Evolutionary conservation across 345 rosid genomes (phyloP).

Genomic region (Psidium friedrichsthalianum): DNA sequence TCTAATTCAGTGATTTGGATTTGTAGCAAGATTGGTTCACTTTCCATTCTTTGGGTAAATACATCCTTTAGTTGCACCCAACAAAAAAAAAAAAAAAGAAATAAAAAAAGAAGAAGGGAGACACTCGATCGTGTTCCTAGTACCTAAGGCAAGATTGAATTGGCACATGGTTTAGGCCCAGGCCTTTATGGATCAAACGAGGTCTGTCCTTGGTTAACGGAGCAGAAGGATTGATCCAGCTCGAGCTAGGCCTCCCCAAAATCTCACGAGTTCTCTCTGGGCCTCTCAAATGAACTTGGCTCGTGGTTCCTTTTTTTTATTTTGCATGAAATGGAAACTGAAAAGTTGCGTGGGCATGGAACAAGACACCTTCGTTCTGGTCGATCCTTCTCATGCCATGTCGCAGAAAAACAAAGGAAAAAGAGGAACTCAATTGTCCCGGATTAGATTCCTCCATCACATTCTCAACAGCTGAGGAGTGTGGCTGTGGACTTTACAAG

Average conservation of each 20-base stretch:
- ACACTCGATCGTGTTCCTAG: not conserved
- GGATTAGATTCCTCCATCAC: too few relatives aligned
- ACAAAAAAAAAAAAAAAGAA: not conserved
- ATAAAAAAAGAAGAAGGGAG: not conserved
- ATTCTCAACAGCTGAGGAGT: too few relatives aligned
- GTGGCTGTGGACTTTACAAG: too few relatives aligned
- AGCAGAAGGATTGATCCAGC: not conserved
- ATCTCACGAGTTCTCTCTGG: not conserved
- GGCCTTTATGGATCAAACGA: not conserved
- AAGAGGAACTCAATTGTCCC: too few relatives aligned
- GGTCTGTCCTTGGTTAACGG: not conserved
- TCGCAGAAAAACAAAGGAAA: too few relatives aligned
- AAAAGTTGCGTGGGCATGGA: too few relatives aligned
- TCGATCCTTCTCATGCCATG: too few relatives aligned
- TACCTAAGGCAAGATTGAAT: not conserved
- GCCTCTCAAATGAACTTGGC: not conserved
- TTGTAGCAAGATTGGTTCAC: not conserved
- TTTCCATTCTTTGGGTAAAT: not conserved
- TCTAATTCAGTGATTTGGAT: not conserved
- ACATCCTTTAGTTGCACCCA: not conserved
- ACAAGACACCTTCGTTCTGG: too few relatives aligned
- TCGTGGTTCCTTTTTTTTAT: not conserved
- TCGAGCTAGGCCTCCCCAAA: not conserved
- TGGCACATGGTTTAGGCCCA: not conserved
- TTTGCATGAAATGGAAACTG: too few relatives aligned